These are phyloP conservation scores for Reticulascus tulasneorum DNA, from an alignment of 2,329 filamentous ascomycete genomes.

Conservation along the genomic window DNA sequence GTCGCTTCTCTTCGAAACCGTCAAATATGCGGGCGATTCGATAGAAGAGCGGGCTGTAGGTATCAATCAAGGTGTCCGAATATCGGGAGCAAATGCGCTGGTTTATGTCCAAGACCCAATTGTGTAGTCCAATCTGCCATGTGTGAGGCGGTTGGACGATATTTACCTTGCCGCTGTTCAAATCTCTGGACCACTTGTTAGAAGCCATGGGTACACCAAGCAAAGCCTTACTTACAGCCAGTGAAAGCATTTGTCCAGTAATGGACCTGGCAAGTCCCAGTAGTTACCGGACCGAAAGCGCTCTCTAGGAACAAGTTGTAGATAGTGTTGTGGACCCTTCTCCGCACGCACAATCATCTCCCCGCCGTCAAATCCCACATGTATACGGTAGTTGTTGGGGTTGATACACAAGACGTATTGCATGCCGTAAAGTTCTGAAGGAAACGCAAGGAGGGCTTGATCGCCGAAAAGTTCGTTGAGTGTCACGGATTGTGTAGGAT, in stretches of 20 bases:
- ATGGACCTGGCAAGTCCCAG: slow-evolving; percentile 46
- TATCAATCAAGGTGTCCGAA: slow-evolving; percentile 40
- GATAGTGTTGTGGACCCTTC: slow-evolving; percentile 4
- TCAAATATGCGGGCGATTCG: slow-evolving; percentile 40
- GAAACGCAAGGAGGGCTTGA: slow-evolving; percentile 45
- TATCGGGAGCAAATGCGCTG: slow-evolving; percentile 12
- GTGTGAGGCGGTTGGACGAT: slow-evolving; percentile 20
- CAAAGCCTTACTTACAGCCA: slow-evolving; percentile 50
- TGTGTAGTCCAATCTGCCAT: slow-evolving; percentile 10
- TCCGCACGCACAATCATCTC: slow-evolving; percentile 39
- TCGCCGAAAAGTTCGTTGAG: slow-evolving; percentile 51
- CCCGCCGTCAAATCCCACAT: slow-evolving; percentile 46
- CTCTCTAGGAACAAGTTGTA: slow-evolving; percentile 26
- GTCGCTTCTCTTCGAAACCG: slow-evolving; percentile 40
- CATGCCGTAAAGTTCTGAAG: slow-evolving; percentile 51
- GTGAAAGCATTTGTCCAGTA: slow-evolving; percentile 52
- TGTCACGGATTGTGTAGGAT: slow-evolving; percentile 37
- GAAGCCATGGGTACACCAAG: too few species aligned
- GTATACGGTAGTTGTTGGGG: slow-evolving; percentile 38
- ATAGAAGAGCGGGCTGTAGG: slow-evolving; percentile 35
- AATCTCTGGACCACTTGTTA: slow-evolving; percentile 28
- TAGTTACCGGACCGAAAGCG: slow-evolving; percentile 20
- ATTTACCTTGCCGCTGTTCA: slow-evolving; percentile 20
- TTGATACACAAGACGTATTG: slow-evolving; percentile 32
- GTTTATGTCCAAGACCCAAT: slow-evolving; percentile 31